A percentile compares a stretch with the other conserved stretches of the same genome.
These are phyloP conservation scores for Pontederia crassipes DNA, from an alignment of 176 grass and related monocot genomes.

Conservation along the genomic window DNA sequence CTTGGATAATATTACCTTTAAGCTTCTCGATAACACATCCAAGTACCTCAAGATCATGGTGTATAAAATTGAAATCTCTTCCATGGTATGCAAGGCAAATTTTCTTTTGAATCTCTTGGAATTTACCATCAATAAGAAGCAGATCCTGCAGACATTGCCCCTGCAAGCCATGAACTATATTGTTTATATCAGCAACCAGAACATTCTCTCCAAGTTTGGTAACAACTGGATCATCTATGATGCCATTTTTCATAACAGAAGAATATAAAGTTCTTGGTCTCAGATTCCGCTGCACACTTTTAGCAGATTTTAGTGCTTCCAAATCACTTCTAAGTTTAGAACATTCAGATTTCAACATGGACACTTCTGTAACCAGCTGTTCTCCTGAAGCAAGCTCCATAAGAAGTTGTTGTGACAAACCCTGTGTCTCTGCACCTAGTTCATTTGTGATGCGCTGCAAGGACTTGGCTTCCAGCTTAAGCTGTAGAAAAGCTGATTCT, in stretches of 20 bases:
- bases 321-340: slow-evolving; percentile 67
- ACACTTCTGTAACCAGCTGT: slow-evolving; percentile 67
- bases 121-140: slow-evolving; percentile 67
- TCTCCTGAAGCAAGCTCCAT: slow-evolving; percentile 74
- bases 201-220: slow-evolving; percentile 23
- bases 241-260: slow-evolving; percentile 5
- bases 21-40: slow-evolving; percentile 63
- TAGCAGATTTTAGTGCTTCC: slow-evolving; percentile 62
- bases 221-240: slow-evolving; percentile 15
- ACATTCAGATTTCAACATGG: slow-evolving; percentile 64
- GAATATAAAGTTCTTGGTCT: slow-evolving; percentile 17
- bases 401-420: slow-evolving; percentile 48
- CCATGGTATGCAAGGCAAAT: slow-evolving; percentile 54
- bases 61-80: slow-evolving; percentile 75
- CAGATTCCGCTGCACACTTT: slow-evolving; percentile 30
- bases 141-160: slow-evolving; percentile 59
- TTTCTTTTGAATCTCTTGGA: slow-evolving; percentile 84
- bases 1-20: slow-evolving; percentile 43
- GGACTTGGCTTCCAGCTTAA: slow-evolving; percentile 76
- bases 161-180: slow-evolving; percentile 31
- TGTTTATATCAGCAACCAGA: slow-evolving; percentile 18
- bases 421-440: slow-evolving; percentile 64
- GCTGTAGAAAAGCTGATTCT: slow-evolving; percentile 76
- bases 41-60: slow-evolving; percentile 62
- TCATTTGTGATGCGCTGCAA: slow-evolving; percentile 63